Base-by-base conservation (phyloP, 208 protist genomes). In the Trypanosoma congolense region DNA sequence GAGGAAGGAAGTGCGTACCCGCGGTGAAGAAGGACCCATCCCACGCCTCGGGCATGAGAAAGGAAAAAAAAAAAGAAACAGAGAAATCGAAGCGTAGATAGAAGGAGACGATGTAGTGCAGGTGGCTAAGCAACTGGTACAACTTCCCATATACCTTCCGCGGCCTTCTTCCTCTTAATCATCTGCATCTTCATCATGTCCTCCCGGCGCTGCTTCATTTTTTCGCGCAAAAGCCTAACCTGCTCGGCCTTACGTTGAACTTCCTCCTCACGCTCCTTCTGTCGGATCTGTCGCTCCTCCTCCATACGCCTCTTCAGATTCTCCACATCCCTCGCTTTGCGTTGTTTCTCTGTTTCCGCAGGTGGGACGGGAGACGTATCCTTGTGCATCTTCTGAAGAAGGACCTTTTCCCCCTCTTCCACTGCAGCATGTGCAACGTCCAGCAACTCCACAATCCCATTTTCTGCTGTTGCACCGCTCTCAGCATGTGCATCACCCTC, bases 191-290 rank as follows among this genome's bases (percentile, higher is more conserved):
- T 55, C 53, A 71, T 58, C 69, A 70, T 6, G 33, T 56, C 65
- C 55, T 71, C 55, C 18, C 77, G 77, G 19, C 54, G 53, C 56
- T 58, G 50, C 41, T 66, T 35, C 62, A 36, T 30, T 2, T 43
- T 16, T 16, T 65, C 33, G 33, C 33, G 33, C 12, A 38, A 38
- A 6, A 38, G 33, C 12, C 33, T 6, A 38, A 38, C 33, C 33
- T 38, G 33, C 33, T 38, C 58, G 21, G 49, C 42, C 50, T 12
- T 40, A 38, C 50, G 58, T 12, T 36, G 36, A 21, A 43, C 41
- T 47, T 83, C 73, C 61, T 76, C 62, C 65, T 83, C 66, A 24
- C 80, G 73, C 46, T 74, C 54, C 68, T 75, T 61, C 43, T 79
- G 50, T 33, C 79, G 75, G 24, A 46, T 44, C 26, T 53, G 56